A percentile compares a stretch with the other conserved stretches of the same genome.
phyloP scores from a whole-genome alignment of 192 early-diverging fungal genomes.

The Backusella parvicylindrica region DNA sequence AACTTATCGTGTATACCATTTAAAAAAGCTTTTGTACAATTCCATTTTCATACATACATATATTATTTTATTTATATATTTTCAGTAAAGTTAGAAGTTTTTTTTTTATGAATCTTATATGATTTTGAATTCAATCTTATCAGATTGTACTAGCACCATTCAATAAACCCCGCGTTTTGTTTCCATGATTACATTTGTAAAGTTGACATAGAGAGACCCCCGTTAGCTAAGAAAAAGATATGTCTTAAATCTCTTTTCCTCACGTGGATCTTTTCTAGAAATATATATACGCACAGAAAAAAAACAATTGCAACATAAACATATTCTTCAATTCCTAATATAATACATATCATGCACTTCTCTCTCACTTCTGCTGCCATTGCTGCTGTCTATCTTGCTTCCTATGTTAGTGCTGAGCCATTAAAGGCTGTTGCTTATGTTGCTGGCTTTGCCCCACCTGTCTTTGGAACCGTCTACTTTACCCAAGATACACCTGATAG shows the following conservation, averaged over 20 bases:
- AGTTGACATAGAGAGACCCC: background rate
- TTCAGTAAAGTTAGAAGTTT: background rate
- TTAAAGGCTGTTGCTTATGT: slow-evolving; percentile 75
- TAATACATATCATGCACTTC: background rate
- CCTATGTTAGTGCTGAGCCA: background rate
- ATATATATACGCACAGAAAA: background rate
- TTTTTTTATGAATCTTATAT: background rate
- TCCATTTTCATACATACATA: background rate
- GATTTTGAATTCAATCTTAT: background rate
- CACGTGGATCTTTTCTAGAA: background rate
- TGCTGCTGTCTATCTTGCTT: background rate
- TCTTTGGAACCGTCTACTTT: slow-evolving; percentile 68
- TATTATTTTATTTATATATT: background rate
- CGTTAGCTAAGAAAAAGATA: background rate
- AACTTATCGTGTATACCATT: background rate
- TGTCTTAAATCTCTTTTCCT: background rate
- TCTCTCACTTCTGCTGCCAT: background rate
- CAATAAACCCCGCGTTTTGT: background rate
- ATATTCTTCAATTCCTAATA: background rate
- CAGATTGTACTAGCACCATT: background rate
- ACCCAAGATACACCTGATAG: slow-evolving; percentile 58
- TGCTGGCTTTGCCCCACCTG: slow-evolving; percentile 51
- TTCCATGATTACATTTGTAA: background rate
- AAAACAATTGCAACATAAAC: background rate
- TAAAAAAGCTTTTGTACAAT: background rate